Evolutionary conservation across 371 early-diverging fungal species (phyloP), one percentile per base, ranked within the genome.

Genomic region (Encephalitozoon intestinalis): DNA sequence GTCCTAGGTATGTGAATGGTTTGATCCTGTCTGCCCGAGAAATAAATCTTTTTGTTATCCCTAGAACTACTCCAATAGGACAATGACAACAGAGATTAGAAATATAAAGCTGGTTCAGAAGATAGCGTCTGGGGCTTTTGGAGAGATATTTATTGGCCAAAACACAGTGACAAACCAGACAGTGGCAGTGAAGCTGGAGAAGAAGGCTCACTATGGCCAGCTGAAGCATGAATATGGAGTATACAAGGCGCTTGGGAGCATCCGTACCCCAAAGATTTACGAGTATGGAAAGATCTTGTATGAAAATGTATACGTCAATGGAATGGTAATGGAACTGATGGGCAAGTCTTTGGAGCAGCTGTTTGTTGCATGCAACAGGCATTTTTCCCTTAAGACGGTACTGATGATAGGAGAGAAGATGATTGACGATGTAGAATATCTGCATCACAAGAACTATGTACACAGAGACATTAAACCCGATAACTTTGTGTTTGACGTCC

Each of bases 401-500:
- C 86, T 97, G 28, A 87, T 96, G 79, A 88, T 99, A 28, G 97
- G 94, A 23, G 95, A 95, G 84, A 95, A 94, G 86, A 88, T 97
- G 90, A 92, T 98, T 87, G 92, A 91, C 3, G 90, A 94, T 49
- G 89, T 97, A 77, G 96, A 97, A 86, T 93, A 91, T 83, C 89
- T 96, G 73, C 99, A 99, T 84, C 89, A 91, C 75, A 92, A 92
- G 84, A 92, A 93, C 81, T 85, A 94, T 77, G 91, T 98, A 63
- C 97, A 98, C 84, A 89, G 97, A 70, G 99, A 98, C 84, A 95
- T 98, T 79, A 98, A 98, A 83, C 97, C 96, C 4, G 99, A 97
- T 83, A 99, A 99, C 88, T 99, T 97, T 84, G 87, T 96, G 78
- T 94, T 96, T 94, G 92, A 92, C 39, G 91, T 91, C 79, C 89